Evolutionary conservation across 352 stramenopile genomes (phyloP).

Genomic region (Pythium oligandrum): DNA sequence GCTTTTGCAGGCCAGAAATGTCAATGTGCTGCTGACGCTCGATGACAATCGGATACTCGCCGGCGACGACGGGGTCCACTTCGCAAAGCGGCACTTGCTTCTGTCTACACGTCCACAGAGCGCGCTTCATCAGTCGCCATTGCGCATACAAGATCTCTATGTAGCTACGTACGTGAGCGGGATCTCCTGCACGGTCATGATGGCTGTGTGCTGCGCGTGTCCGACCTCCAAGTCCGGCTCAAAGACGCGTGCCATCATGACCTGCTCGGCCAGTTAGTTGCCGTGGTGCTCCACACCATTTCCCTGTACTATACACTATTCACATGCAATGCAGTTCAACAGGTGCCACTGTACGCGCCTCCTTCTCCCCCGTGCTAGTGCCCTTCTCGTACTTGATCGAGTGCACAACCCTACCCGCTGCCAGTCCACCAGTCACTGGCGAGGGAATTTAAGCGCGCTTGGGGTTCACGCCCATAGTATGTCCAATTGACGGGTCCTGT

Average conservation of each 20-base stretch:
- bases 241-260: slow-evolving; percentile 22
- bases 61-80: slow-evolving; percentile 33
- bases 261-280: slow-evolving; percentile 1
- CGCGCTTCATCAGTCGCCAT: not conserved
- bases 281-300: slow-evolving; percentile 13
- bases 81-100: slow-evolving; percentile 68
- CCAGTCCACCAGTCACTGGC: too few relatives aligned
- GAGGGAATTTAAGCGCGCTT: too few relatives aligned
- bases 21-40: slow-evolving; percentile 58
- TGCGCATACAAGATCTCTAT: not conserved
- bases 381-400: slow-evolving; percentile 7
- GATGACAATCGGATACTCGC: slow-evolving; percentile 43
- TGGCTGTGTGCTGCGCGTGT: not conserved
- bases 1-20: slow-evolving; percentile 54
- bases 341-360: not conserved
- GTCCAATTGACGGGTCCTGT: not conserved
- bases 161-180: slow-evolving; percentile 14
- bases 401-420: too few relatives aligned
- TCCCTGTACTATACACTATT: not conserved
- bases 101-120: slow-evolving; percentile 28
- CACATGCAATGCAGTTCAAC: not conserved
- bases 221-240: too few relatives aligned
- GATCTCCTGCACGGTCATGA: slow-evolving; percentile 16
- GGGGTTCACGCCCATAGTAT: too few relatives aligned
- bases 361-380: slow-evolving; percentile 1